Percentiles rank a stretch among this genome's conserved stretches.
These are phyloP conservation scores for Datisca glomerata DNA, from an alignment of 306 rosid species.

Conservation along the genomic window DNA sequence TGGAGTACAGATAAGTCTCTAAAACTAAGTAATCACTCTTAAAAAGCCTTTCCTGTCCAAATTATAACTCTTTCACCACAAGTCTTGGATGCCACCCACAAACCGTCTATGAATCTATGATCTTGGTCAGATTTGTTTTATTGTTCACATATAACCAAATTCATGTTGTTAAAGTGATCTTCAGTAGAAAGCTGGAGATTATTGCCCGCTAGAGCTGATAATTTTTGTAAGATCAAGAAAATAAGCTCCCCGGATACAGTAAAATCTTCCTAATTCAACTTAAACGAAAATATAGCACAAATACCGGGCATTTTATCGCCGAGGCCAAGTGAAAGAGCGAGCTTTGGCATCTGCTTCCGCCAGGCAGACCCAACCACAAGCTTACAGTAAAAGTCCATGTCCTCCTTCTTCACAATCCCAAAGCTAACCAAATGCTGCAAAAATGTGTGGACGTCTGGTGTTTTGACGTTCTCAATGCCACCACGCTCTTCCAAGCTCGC, in stretches of 20 bases:
- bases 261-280: background rate
- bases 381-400: conserved; percentile 62
- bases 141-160: too few species aligned
- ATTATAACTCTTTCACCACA: too few species aligned
- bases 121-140: too few species aligned
- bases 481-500: conserved; percentile 83
- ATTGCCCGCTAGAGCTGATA: too few species aligned
- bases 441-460: conserved; percentile 89
- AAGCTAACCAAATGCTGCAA: conserved; percentile 96
- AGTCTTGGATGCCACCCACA: too few species aligned
- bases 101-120: too few species aligned
- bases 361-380: conserved; percentile 92
- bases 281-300: background rate
- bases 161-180: too few species aligned
- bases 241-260: background rate
- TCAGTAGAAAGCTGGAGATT: too few species aligned
- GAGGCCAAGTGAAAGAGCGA: conserved; percentile 91
- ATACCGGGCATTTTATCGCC: conserved; percentile 80
- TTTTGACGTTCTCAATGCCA: conserved; percentile 79
- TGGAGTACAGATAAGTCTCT: too few species aligned
- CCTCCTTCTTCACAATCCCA: conserved; percentile 68
- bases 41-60: too few species aligned
- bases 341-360: conserved; percentile 99
- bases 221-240: background rate
- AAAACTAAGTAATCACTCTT: too few species aligned